Evolutionary conservation across 2,329 filamentous ascomycete species (phyloP).

Genomic region (Penicillium crustosum): DNA sequence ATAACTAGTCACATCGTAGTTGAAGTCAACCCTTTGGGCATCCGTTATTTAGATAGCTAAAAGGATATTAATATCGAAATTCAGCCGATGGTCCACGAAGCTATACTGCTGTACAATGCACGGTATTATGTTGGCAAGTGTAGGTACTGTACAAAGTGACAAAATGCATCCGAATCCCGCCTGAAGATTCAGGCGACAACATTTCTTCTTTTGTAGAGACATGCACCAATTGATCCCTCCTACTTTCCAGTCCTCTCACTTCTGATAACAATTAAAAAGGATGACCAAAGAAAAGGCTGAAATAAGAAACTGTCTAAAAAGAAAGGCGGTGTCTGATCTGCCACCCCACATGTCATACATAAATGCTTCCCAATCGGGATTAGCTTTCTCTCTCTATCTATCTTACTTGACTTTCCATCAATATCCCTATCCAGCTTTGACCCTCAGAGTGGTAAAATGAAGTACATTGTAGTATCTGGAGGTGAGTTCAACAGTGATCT

Average conservation of each 20-base stretch:
- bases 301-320: not conserved
- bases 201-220: too few species aligned
- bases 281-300: not conserved
- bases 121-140: not conserved
- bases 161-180: not conserved
- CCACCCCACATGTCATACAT: not conserved
- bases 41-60: not conserved
- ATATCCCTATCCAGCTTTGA: not conserved
- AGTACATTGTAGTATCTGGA: conserved; percentile 78
- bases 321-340: not conserved
- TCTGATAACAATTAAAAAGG: not conserved
- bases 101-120: not conserved
- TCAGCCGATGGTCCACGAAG: not conserved
- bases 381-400: not conserved
- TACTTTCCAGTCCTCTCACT: not conserved
- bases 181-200: not conserved
- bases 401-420: not conserved
- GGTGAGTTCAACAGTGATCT: conserved; percentile 50
- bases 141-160: too few species aligned
- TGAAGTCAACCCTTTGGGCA: too few species aligned
- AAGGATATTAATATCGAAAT: not conserved
- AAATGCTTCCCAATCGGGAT: not conserved
- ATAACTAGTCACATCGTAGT: not conserved
- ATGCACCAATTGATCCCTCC: too few species aligned
- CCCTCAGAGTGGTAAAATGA: conserved; percentile 56